Base-by-base conservation (phyloP, 257 asterid genomes). In the Solanum paucissectum region DNA sequence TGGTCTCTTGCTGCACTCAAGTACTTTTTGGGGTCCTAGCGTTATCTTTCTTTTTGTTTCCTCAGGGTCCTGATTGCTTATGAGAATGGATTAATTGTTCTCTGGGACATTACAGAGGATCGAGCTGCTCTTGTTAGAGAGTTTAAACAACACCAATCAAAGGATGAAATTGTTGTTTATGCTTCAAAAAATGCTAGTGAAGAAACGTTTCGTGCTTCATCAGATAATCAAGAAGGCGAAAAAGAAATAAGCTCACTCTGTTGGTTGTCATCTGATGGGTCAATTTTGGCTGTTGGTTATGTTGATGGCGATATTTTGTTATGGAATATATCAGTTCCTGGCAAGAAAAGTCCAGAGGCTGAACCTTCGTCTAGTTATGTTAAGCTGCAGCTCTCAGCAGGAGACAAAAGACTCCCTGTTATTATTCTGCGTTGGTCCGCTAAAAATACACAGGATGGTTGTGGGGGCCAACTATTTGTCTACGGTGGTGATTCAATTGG, bases 401-500 rank as follows among this genome's bases (percentile, higher is more conserved):
- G 92, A 87, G 94, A 92, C 85, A 93, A 91, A 90, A 94, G 98
- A 89, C 98, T 97, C 86, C 99, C 99, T n/a, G 98, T 96, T 91
- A 97, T 94, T 93, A 95, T 96, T 89, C 91, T 95, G 89, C 95
- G 90, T 90, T 97, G 98, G 98, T 93, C 96, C 84, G 89, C 96
- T 76, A 91, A 88, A 72, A 94, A 90, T 88, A 87, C 93, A 82
- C 93, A 86, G 79, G 92, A 87, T 90, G 91, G 91, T 84, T 81
- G 85, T 87, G 93, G 95, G 75, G 98, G 99, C 79, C 94, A 93
- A 83, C 97, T 97, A 90, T 97, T 95, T 91, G 96, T 91, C 71
- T 96, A 97, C 76, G 99, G 99, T 74, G 99, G 99, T 87, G 98
- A 92, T 90, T 93, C 93, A 90, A 95, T 96, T 88, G 99, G 98